Evolutionary conservation across 2,329 filamentous ascomycete genomes (phyloP), one percentile per base, ranked within the genome.

Genomic region (Paecilomyces sp.): DNA sequence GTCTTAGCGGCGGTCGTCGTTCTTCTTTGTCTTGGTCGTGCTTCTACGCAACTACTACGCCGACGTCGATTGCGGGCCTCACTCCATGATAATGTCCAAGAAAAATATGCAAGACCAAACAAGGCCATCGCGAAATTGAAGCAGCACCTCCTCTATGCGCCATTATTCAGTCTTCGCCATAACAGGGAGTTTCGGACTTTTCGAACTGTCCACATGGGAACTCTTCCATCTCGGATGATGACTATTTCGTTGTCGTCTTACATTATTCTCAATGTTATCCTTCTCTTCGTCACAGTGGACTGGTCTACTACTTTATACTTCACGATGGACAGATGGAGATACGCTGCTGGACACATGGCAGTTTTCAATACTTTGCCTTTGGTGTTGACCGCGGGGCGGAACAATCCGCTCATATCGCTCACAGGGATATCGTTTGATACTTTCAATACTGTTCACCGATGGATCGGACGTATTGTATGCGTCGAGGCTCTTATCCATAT

Each of bases 401-500:
- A 97, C 79, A 97, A 97, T 75, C 91, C 91, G 2, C 80, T 96
- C 57, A 95, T 97, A 68, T 74, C 79, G 4, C 72, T 94, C 31
- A 82, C 97, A 58, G 85, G 88, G 64, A 87, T 97, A 69, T 91
- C 89, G 68, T 97, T 96, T 75, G 93, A 97, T 74, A 92, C 91
- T 0, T 97, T 95, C 81, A 97, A 97, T 73, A 85, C 93, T 11
- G 79, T 92, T 60, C 90, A 94, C 74, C 85, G 90, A 62, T 94
- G 90, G 89, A 84, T 90, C 62, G 90, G 89, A 24, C 84, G 90
- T 28, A 83, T 91, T 47, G 84, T 89, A 31, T 83, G 89, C 12
- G 60, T 86, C 8, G 88, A 92, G 70, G 77, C 83, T 6, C 66
- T 91, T 54, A 78, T 89, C 25, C 91, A 95, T 74, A 88, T 88